These are phyloP conservation scores for Ilex asprella DNA, from an alignment of 257 asterid species.

Conservation along the genomic window DNA sequence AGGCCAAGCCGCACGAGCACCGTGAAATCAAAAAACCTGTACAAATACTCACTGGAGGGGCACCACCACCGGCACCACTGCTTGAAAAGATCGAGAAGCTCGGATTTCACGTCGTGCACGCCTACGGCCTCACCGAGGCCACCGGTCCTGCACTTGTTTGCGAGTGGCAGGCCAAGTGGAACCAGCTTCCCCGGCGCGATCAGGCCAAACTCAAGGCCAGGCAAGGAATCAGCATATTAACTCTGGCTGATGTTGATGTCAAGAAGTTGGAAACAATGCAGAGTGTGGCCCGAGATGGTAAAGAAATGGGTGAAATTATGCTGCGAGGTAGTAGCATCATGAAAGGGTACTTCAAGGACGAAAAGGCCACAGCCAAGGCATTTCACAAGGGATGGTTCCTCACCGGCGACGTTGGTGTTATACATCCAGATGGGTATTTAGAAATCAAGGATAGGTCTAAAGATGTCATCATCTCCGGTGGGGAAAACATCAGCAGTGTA, in stretches of 20 bases:
- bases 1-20: constrained; percentile 49
- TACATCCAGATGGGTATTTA: constrained; percentile 76
- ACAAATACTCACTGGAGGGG: constrained; percentile 71
- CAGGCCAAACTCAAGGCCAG: constrained; percentile 55
- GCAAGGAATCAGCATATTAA: constrained; percentile 65
- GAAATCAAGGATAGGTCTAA: constrained; percentile 83
- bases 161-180: constrained; percentile 72
- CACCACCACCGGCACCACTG: constrained; percentile 71
- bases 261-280: constrained; percentile 48
- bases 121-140: constrained; percentile 88
- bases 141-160: constrained; percentile 85
- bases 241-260: constrained; percentile 68
- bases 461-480: constrained; percentile 88
- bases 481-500: constrained; percentile 85
- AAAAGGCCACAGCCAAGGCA: constrained; percentile 38
- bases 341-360: constrained; percentile 78
- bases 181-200: constrained; percentile 23
- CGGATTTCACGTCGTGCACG: constrained; percentile 78
- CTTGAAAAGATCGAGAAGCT: constrained; percentile 47
- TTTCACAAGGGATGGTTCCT: constrained; percentile 65
- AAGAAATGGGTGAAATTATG: constrained; percentile 61
- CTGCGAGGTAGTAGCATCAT: constrained; percentile 74
- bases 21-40: constrained; percentile 26
- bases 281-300: constrained; percentile 61
- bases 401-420: constrained; percentile 82